A percentile compares a stretch with the other conserved stretches of the same genome.
These are phyloP conservation scores for Saussurea involucrata DNA, from an alignment of 129 eudicot genomes.

Conservation along the genomic window DNA sequence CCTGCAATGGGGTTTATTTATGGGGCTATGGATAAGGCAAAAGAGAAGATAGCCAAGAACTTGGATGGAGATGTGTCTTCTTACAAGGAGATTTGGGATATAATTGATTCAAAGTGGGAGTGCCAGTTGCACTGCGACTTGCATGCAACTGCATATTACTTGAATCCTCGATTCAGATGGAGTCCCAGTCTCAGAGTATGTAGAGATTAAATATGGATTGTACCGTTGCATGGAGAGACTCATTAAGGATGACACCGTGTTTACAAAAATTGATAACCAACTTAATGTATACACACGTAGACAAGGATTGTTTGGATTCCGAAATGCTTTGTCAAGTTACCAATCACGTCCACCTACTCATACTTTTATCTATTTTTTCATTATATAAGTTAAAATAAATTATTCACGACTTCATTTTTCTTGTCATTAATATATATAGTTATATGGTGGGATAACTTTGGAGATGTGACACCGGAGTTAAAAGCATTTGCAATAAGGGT, in stretches of 20 bases:
- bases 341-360: not conserved
- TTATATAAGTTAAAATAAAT: not conserved
- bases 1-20: constrained; percentile 27
- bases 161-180: not conserved
- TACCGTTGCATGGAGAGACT: not conserved
- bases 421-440: not conserved
- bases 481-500: not conserved
- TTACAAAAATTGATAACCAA: not conserved
- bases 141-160: not conserved
- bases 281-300: not conserved
- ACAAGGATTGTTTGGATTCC: not conserved
- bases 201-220: not conserved
- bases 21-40: not conserved
- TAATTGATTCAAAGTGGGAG: constrained; percentile 1
- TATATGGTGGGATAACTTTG: not conserved
- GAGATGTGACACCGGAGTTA: not conserved
- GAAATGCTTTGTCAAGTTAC: not conserved
- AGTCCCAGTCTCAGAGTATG: not conserved
- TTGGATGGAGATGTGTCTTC: not conserved
- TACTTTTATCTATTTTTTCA: not conserved
- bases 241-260: not conserved
- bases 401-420: not conserved
- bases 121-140: not conserved
- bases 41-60: not conserved
- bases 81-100: not conserved